Conservation (phyloP, 495 filamentous ascomycete species). For the Trichoderma asperelloides region DNA sequence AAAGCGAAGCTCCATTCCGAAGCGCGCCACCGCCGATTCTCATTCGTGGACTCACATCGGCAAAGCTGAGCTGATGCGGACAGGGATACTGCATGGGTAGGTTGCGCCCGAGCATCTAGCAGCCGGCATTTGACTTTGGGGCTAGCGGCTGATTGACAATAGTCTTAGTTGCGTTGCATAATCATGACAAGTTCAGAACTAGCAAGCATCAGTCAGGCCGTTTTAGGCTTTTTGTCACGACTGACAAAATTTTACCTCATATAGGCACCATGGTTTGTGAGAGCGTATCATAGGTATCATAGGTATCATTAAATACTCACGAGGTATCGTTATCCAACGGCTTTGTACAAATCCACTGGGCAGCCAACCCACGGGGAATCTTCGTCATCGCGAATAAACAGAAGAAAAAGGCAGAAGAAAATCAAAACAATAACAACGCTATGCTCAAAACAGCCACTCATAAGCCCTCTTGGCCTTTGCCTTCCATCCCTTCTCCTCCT, state of each 20-base stretch:
- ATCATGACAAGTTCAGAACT: neutral
- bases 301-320: neutral
- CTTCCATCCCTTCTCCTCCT: constrained; percentile 3
- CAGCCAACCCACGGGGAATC: neutral
- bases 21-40: too few relatives aligned
- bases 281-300: neutral
- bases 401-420: neutral
- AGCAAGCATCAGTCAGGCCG: neutral
- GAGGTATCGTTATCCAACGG: neutral
- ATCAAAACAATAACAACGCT: neutral
- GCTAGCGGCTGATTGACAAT: neutral
- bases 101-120: neutral
- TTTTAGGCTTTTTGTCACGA: neutral
- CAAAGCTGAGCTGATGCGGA: too few relatives aligned
- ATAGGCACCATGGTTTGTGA: neutral
- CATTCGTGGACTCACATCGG: too few relatives aligned
- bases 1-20: neutral
- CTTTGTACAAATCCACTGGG: neutral
- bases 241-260: neutral
- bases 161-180: neutral
- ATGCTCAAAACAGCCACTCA: neutral
- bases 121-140: neutral
- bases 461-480: neutral
- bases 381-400: neutral
- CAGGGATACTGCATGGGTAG: neutral